Base-by-base conservation (phyloP, 257 asterid genomes). In the Capsicum baccatum region DNA sequence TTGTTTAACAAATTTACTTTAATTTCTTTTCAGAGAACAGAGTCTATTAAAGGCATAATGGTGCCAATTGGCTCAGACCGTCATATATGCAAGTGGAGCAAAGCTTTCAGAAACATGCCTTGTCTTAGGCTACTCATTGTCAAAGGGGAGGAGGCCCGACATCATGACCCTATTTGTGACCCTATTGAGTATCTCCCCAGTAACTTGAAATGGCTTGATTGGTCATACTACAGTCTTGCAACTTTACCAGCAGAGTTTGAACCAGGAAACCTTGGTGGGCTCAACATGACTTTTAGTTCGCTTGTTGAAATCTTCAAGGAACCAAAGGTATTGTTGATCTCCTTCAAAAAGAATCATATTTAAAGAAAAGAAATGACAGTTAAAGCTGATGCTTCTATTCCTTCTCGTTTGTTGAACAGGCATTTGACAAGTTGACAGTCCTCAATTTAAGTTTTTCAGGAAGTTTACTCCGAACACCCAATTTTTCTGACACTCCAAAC, bases 201-300 rank as follows among this genome's bases (percentile, higher is more conserved):
- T 60, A 60, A 8, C 67, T 60, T 60, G 67, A n/a, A 60, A n/a
- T n/a, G 67, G 67, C 67, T 60, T 60, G 67, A 60, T n/a, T 60
- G 67, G 67, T 60, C 67, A 60, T 60, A 60, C 67, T 60, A n/a
- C 35, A n/a, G 13, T 60, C n/a, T 60, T 60, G 67, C 8, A 60
- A n/a, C 67, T 60, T 60, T 60, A 60, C 67, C 67, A 60, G 67
- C 14, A 60, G 1, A 60, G n/a, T 60, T 8, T 60, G 35, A 60
- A n/a, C 67, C 67, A 8, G 35, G 67, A 60, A 60, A 60, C 13
- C 67, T 60, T n/a, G 67, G n/a, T n/a, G 67, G 67, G 67, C 67
- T 60, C 14, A 11, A 8, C 35, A 60, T 60, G 67, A 1, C 35
- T 60, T 60, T 8, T 8, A 60, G 67, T 60, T 60, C 67, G n/a